Conservation (phyloP, 148 eudicot species). For the Diospyros kaki region DNA sequence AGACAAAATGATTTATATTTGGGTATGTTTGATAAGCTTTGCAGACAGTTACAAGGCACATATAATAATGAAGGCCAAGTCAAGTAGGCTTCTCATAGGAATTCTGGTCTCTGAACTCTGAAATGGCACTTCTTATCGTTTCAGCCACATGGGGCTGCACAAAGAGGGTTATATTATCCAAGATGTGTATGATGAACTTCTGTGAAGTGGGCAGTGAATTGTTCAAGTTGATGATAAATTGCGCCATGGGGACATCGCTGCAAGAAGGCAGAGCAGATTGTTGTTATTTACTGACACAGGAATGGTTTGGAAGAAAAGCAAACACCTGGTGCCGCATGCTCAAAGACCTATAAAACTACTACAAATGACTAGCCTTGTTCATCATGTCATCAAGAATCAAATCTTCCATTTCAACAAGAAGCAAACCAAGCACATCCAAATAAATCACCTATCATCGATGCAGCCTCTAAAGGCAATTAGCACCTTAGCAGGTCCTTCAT, state of each 20-base stretch:
- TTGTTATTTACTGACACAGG: neutral
- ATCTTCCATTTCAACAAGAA: too few relatives aligned
- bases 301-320: neutral
- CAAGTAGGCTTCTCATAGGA: conserved; percentile 88
- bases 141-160: conserved; percentile 65
- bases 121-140: conserved; percentile 61
- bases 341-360: neutral
- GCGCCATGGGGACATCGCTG: conserved; percentile 91
- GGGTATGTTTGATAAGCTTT: neutral
- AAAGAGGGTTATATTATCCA: conserved; percentile 70
- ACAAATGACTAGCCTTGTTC: too few relatives aligned
- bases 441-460: too few relatives aligned
- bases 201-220: conserved; percentile 46
- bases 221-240: conserved; percentile 66
- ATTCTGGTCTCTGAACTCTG: conserved; percentile 71
- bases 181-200: conserved; percentile 69
- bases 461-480: too few relatives aligned
- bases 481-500: too few relatives aligned
- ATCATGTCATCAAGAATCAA: too few relatives aligned
- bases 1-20: too few relatives aligned
- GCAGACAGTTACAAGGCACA: neutral
- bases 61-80: neutral
- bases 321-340: neutral
- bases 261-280: conserved; percentile 12
- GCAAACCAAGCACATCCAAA: too few relatives aligned